Evolutionary conservation across 2,329 filamentous ascomycete genomes (phyloP), one percentile per base, ranked within the genome.

Genomic region (Scedosporium aurantiacum): DNA sequence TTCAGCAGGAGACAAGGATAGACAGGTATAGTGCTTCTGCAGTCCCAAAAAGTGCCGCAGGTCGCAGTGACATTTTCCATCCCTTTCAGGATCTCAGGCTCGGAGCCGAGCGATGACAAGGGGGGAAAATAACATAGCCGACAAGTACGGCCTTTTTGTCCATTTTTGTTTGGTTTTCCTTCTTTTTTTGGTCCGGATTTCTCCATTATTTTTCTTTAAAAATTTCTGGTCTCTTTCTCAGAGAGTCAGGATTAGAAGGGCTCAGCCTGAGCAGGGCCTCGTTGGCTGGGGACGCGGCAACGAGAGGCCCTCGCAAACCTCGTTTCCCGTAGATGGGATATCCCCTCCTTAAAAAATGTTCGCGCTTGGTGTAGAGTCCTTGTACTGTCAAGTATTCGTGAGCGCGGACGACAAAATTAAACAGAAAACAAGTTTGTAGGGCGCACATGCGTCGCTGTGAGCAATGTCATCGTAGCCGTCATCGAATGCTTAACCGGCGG

Each of bases 401-500:
- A 32, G 28, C 28, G 28, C 28, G 28, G 28, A 32, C 28, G 28
- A 32, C 28, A 32, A 32, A 32, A 32, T 32, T 8, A 32, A 32
- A 32, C 3, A 32, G 28, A 32, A 32, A 32, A 8, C 28, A 32
- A 32, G 28, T 32, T 32, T 8, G 28, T n/a, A n/a, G 5, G 28
- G 28, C 28, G 28, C 28, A 32, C 28, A 32, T 32, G 28, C 27
- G 10, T 2, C 6, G 28, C 27, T 32, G 28, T 32, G 28, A 32
- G 28, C 28, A 8, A 2, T 6, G 7, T 32, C 6, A 2, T 52
- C 21, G 1, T 6, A 25, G 23, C 23, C 6, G n/a, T 25, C 23
- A 14, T 37, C 16, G 27, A 5, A 14, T 27, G 12, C 27, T 69
- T 65, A 77, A 63, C 75, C 73, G 61, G 70, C 75, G 58, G 74